phyloP scores from a whole-genome alignment of 768 basidiomycete species.

The Coprinopsis cinerea region DNA sequence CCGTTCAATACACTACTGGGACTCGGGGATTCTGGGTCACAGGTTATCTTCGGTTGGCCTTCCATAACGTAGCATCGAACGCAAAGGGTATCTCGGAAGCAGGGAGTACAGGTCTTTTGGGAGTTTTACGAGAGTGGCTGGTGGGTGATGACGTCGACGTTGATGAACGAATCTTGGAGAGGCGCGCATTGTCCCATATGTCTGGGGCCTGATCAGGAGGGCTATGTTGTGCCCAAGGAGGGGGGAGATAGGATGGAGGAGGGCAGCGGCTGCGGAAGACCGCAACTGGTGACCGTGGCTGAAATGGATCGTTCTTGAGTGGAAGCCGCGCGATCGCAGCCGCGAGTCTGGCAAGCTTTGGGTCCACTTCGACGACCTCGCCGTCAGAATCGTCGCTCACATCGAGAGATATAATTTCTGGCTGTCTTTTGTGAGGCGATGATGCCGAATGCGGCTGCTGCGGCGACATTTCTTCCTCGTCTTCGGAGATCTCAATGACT shows the following conservation, averaged over 20 bases:
- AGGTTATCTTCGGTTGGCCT: background rate
- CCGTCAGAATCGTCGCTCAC: slow-evolving; percentile 4
- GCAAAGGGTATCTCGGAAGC: background rate
- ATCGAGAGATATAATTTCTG: slow-evolving; percentile 3
- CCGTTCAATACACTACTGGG: too few relatives aligned
- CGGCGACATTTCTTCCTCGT: background rate
- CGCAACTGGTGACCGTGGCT: background rate
- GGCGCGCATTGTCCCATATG: background rate
- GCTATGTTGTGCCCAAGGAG: slow-evolving; percentile 4
- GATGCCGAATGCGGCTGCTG: background rate
- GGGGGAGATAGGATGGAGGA: background rate
- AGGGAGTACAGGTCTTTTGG: background rate
- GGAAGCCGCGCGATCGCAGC: background rate
- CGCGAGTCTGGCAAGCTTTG: background rate
- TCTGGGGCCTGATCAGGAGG: background rate
- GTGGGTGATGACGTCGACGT: slow-evolving; percentile 7
- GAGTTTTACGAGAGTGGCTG: slow-evolving; percentile 1
- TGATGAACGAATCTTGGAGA: background rate
- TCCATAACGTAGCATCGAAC: slow-evolving; percentile 6
- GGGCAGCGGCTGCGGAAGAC: background rate
- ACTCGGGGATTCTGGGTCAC: too few relatives aligned
- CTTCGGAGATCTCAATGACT: slow-evolving; percentile 10
- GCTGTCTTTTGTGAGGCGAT: background rate
- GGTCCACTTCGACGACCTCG: background rate
- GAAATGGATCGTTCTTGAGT: background rate